Evolutionary conservation across 2,329 filamentous ascomycete genomes (phyloP).

Genomic region (Hymenoscyphus occultus): DNA sequence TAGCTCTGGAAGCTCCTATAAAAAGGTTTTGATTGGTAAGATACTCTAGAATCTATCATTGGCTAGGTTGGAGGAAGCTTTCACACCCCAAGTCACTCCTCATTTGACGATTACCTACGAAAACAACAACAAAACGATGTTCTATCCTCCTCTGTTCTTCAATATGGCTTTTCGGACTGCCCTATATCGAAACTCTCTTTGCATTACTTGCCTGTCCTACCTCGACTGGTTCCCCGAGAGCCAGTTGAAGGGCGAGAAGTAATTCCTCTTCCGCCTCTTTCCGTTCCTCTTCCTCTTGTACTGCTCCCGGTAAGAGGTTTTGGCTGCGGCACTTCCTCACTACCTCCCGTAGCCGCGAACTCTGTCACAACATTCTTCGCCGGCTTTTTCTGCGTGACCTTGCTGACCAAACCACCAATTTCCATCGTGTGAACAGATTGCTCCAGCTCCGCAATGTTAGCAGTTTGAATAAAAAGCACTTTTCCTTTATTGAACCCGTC

Average conservation of each 20-base stretch:
- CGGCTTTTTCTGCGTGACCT: neutral
- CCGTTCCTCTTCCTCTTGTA: neutral
- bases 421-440: conserved; percentile 1
- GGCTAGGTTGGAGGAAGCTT: no score
- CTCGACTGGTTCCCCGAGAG: no score
- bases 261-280: neutral
- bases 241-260: neutral
- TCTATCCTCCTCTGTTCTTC: no score
- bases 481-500: neutral
- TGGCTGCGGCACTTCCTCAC: neutral
- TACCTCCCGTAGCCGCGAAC: neutral
- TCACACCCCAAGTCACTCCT: no score
- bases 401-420: neutral
- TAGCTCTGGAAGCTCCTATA: no score
- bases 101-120: no score
- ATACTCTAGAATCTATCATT: no score
- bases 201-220: no score
- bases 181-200: no score
- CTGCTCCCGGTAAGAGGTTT: neutral
- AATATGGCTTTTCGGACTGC: no score
- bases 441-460: neutral
- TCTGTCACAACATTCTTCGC: neutral
- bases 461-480: neutral
- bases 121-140: no score
- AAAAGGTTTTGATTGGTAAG: no score